Base-by-base conservation (phyloP, 805 yeast genomes). In the Yarrowia phangngaensis region DNA sequence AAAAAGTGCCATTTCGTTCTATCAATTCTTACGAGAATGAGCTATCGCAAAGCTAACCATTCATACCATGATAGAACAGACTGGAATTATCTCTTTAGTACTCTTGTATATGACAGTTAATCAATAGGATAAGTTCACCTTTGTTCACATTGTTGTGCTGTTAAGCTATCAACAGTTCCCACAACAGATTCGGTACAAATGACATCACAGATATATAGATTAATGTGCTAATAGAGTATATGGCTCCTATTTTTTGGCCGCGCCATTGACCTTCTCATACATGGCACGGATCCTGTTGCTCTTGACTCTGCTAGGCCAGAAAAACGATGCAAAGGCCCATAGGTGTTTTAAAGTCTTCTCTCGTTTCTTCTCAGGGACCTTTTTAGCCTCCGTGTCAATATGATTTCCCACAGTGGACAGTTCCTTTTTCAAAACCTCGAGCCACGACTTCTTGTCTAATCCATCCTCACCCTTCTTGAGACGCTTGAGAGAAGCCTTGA, bases 271-370 rank as follows among this genome's bases (percentile, higher is more conserved):
- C 54, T 65, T 65, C 40, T 60, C 53, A 64, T 85, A 88, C 95
- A 88, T 87, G 22, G 76, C 80, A 59, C 74, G 72, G 54, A 87
- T 76, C 66, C 82, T 82, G 28, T 70, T 65, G 53, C 90, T 81
- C 11, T 70, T 59, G 31, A 83, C 95, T 53, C 76, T 75, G 3
- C 79, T 84, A 2, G 96, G 96, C 96, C 96, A 87, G 67, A 79
- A 87, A 48, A 76, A 74, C 15, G 88, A 73, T 4, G 92, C 86
- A 62, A 82, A 86, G 22, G 84, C 76, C 95, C 96, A 87, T 52
- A 87, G 65, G 58, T 86, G 92, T 60, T 75, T 80, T 51, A 70
- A 69, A 51, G 68, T 57, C 58, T 70, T 74, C 6, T 65, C 70
- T 20, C 68, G 60, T 16, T 68, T 68, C 12, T 55, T 55, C 3